phyloP scores from a whole-genome alignment of 805 yeast genomes.

The Candida odintsovae region DNA sequence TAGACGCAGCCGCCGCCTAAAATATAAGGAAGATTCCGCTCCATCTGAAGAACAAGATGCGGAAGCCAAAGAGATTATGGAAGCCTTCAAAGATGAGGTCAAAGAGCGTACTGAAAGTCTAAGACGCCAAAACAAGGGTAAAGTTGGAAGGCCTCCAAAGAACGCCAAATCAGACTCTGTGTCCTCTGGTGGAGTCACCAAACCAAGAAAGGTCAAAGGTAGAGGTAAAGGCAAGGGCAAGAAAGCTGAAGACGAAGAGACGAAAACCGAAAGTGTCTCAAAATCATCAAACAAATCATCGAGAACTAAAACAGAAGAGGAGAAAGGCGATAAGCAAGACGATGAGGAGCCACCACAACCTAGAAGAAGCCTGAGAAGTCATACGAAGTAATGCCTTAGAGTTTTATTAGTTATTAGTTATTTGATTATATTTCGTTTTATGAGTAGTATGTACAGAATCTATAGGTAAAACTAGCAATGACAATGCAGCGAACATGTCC shows the following conservation, averaged over 20 bases:
- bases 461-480: not conserved
- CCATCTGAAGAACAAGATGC: not conserved
- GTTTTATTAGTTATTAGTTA: too few species aligned
- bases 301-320: not conserved
- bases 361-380: conserved; percentile 9
- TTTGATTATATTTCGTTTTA: not conserved
- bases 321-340: not conserved
- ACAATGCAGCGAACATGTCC: not conserved
- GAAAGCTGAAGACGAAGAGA: not conserved
- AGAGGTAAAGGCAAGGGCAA: not conserved
- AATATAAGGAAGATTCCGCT: not conserved
- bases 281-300: conserved; percentile 2
- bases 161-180: conserved; percentile 1
- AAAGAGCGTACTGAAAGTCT: not conserved
- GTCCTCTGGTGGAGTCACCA: not conserved
- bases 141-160: not conserved
- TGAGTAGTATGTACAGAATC: not conserved
- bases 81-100: not conserved
- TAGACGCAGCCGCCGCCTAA: not conserved
- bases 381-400: conserved; percentile 7
- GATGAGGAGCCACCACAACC: not conserved
- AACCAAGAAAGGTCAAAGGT: conserved; percentile 1
- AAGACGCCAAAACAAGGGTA: not conserved
- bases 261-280: not conserved
- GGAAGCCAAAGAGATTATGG: not conserved